Evolutionary conservation across 2,329 filamentous ascomycete species (phyloP), one percentile per base, ranked within the genome.

Genomic region (Aureobasidium sp.): DNA sequence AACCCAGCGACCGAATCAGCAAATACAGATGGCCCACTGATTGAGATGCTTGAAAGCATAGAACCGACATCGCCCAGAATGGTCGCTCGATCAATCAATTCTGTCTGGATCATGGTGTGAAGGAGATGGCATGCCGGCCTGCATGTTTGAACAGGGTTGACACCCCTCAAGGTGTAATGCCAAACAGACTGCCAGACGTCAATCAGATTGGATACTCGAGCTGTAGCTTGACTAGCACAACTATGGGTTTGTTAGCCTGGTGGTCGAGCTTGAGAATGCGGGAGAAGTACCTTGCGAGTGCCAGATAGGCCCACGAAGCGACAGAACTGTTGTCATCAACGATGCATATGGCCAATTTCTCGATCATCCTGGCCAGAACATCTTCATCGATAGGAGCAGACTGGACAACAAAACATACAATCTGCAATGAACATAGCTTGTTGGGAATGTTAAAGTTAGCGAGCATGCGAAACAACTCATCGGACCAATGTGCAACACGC

Each of bases 251-350:
- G 70, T 57, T 5, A 74, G 59, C 66, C 47, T 33, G 39, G 27
- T 29, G 69, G 61, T 54, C 65, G 64, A n/a, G 52, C 65, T 61
- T 57, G 47, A 22, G 48, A 44, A 40, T 3, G 39, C 17, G 14
- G 27, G 11, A 31, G 8, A 74, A 81, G 70, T 77, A 92, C 90
- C 89, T 90, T 65, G 90, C 80, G 70, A 91, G 84, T n/a, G 86
- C 87, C 58, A 97, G 73, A 78, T 96, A 85, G 19, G 91, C 87
- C 94, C 94, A 99, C 0, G 86, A 90, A 8, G 86, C 83, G 44
- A 87, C 77, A 9, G 75, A 73, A 15, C 77, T 75, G 66, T 88
- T 85, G 68, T 96, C 92, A 69, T 94, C 88, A 11, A 83, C 66
- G 47, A 61, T 48, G 15, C 27, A 48, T n/a, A 37, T 44, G 22